Evolutionary conservation across 73 alveolate genomes (phyloP).

Genomic region (Loxodes magnus): DNA sequence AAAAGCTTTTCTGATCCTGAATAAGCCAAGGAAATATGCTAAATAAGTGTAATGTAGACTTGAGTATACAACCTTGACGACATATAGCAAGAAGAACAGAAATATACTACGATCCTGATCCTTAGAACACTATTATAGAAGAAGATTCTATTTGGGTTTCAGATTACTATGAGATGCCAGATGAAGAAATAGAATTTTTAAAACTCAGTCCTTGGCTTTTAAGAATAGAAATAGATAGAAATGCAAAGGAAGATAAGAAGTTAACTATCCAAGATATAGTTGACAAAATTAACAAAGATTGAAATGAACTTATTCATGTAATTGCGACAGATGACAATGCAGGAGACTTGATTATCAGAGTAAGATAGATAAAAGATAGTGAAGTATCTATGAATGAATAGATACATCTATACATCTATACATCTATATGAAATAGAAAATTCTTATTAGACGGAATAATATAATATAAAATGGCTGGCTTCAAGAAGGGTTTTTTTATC

Average conservation of each 20-base stretch:
- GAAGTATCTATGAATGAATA: too few relatives aligned
- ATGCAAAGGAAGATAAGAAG: slow-evolving; percentile 36
- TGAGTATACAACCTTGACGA: slow-evolving; percentile 85
- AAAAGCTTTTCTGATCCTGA: slow-evolving; percentile 52
- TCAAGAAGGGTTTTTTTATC: too few relatives aligned
- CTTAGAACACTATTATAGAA: slow-evolving; percentile 61
- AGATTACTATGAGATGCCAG: slow-evolving; percentile 55
- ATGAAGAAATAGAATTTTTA: slow-evolving; percentile 36
- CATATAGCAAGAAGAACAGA: slow-evolving; percentile 70
- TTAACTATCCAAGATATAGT: slow-evolving; percentile 55
- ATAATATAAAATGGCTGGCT: too few relatives aligned
- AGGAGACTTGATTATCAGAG: slow-evolving; percentile 48
- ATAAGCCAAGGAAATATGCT: slow-evolving; percentile 40
- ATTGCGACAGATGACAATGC: slow-evolving; percentile 64
- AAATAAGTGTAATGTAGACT: slow-evolving; percentile 47
- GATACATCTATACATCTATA: too few relatives aligned
- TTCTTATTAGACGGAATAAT: too few relatives aligned
- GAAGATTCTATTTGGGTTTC: slow-evolving; percentile 68
- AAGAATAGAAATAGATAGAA: slow-evolving; percentile 58
- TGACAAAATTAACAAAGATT: slow-evolving; percentile 40
- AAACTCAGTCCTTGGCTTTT: slow-evolving; percentile 76
- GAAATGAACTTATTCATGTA: slow-evolving; percentile 30
- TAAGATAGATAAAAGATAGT: slow-evolving; percentile 42
- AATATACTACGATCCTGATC: slow-evolving; percentile 94
- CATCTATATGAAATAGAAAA: too few relatives aligned